Base-by-base conservation (phyloP, 2,329 filamentous ascomycete genomes). In the Akanthomyces uredinophilus region DNA sequence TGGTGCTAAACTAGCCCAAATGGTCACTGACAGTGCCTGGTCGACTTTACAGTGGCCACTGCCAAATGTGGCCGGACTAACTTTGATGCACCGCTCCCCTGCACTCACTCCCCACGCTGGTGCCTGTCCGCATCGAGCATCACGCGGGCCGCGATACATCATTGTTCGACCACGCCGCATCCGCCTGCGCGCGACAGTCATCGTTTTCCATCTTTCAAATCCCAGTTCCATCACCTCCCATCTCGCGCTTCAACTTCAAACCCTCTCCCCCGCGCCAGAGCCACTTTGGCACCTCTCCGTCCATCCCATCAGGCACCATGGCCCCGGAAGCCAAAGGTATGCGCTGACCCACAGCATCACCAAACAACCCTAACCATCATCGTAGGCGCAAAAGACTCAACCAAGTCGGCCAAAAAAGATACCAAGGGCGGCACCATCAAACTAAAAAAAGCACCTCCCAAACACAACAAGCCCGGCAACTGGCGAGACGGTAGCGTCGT, bases 401-500 rank as follows among this genome's bases (percentile, higher is more conserved):
- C 37, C 37, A 87, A 87, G 72, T 84, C 86, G 66, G 81, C 83
- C 61, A 87, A 85, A 69, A 84, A 82, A 65, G 75, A 78, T 61
- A 65, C 70, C 56, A 81, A 81, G 67, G 79, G 78, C 50, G 82
- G 80, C 43, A 73, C 75, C 6, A 80, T 88, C 60, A 88, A 87
- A 68, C 71, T 91, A 24, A 90, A 87, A 74, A 88, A 85, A 68
- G 73, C 80, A 1, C 74, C 80, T 0, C 85, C 86, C 0, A 89
- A 87, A 72, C 80, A 86, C 61, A 84, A 76, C 61, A 87, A 88
- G 68, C 83, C 87, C 5, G 88, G 88, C 27, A 90, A 89, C 69
- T 91, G 88, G 88, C 84, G 83, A 68, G 87, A 90, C 67, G 83
- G 82, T n/a, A 84, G 79, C 66, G 78, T 88, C 52, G 76, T 85